Percentiles rank a stretch among this genome's conserved stretches.
phyloP scores from a whole-genome alignment of 192 early-diverging fungal species.

The Allomyces macrogynus region DNA sequence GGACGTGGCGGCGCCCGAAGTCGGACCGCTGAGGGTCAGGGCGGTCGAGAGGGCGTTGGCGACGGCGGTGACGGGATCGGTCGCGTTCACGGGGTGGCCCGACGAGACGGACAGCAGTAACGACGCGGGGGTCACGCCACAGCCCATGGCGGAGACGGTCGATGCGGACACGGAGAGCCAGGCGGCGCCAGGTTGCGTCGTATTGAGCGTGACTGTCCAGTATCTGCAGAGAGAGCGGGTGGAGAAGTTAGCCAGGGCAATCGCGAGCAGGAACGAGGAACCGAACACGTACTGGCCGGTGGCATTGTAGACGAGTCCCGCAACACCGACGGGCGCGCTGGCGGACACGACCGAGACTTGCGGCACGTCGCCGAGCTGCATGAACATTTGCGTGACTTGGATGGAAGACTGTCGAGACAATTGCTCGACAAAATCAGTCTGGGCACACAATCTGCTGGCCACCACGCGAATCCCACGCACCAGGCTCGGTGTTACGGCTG shows the following conservation, averaged over 20 bases:
- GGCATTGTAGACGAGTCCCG: background rate
- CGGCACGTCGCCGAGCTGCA: background rate
- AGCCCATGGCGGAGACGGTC: background rate
- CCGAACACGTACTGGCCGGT: background rate
- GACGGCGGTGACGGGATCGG: background rate
- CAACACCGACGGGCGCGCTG: background rate
- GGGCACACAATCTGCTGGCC: too few species aligned
- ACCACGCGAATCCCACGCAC: too few species aligned
- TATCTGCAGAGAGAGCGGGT: background rate
- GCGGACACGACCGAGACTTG: background rate
- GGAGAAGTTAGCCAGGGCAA: too few species aligned
- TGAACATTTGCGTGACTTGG: background rate
- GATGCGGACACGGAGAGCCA: background rate
- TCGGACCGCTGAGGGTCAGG: too few species aligned
- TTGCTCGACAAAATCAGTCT: too few species aligned
- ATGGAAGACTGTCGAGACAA: background rate
- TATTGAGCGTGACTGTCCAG: background rate
- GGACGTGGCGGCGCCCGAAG: too few species aligned
- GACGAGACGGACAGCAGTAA: background rate
- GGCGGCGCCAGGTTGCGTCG: background rate
- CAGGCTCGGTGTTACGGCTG: background rate
- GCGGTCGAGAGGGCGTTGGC: background rate
- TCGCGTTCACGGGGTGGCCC: background rate
- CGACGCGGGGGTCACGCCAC: background rate
- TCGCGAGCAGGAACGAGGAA: too few species aligned